phyloP scores from a whole-genome alignment of 2,329 filamentous ascomycete genomes.

The Fusarium sp. region DNA sequence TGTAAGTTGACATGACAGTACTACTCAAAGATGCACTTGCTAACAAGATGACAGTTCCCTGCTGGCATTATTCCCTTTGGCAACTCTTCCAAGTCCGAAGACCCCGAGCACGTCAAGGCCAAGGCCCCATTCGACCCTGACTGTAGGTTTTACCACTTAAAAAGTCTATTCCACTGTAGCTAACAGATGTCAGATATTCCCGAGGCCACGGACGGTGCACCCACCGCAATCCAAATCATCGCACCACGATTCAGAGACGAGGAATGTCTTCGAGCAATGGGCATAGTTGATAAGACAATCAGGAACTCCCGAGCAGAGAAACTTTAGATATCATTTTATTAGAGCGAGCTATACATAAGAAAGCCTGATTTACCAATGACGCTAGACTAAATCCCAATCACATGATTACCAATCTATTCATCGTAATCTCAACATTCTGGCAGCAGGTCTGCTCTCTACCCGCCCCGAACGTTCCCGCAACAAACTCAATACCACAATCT shows the following conservation, averaged over 20 bases:
- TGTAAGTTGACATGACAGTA: background rate
- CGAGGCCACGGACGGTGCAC: slow-evolving; percentile 26
- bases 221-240: slow-evolving; percentile 28
- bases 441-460: background rate
- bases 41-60: slow-evolving; percentile 21
- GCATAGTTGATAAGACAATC: slow-evolving; percentile 23
- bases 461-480: background rate
- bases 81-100: slow-evolving; percentile 22
- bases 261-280: slow-evolving; percentile 36
- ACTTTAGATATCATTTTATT: background rate
- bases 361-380: background rate
- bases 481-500: background rate
- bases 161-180: fast-evolving
- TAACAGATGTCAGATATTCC: slow-evolving; percentile 18
- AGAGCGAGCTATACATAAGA: too few relatives aligned
- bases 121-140: slow-evolving; percentile 31
- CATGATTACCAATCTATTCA: background rate
- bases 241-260: slow-evolving; percentile 34
- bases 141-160: background rate
- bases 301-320: background rate
- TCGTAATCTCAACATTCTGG: background rate
- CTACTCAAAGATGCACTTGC: fast-evolving
- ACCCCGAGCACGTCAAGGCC: slow-evolving; percentile 14
- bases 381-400: background rate
- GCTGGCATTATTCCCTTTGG: slow-evolving; percentile 36